These are phyloP conservation scores for maize (Zea mays) DNA, from an alignment of 176 grass and related monocot species.

Conservation along the genomic window Zm-B73-REFERENCE-NAM-5.0 NC_050099.1:18448501-18449000, in stretches of 20 bases:
- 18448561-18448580: conserved; percentile 53
- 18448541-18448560: not conserved
- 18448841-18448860: too few relatives aligned
- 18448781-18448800: conserved; percentile 4
- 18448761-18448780: conserved; percentile 9
- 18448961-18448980: too few relatives aligned
- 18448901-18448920: too few relatives aligned
- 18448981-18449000: too few relatives aligned
- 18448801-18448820: not conserved
- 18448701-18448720: conserved; percentile 37
- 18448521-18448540: not conserved
- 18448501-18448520: not conserved
- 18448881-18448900: too few relatives aligned
- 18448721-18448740: conserved; percentile 28
- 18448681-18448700: conserved; percentile 49
- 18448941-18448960: too few relatives aligned
- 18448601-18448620: conserved; percentile 89
- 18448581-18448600: conserved; percentile 95
- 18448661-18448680: conserved; percentile 34
- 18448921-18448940: too few relatives aligned
- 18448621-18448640: conserved; percentile 73
- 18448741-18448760: not conserved
- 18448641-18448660: conserved; percentile 55
- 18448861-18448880: too few relatives aligned
- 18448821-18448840: not conserved